A percentile compares a stretch with the other conserved stretches of the same genome.
Evolutionary conservation across 345 rosid species (phyloP).

Genomic region (Cardiospermum halicacabum): DNA sequence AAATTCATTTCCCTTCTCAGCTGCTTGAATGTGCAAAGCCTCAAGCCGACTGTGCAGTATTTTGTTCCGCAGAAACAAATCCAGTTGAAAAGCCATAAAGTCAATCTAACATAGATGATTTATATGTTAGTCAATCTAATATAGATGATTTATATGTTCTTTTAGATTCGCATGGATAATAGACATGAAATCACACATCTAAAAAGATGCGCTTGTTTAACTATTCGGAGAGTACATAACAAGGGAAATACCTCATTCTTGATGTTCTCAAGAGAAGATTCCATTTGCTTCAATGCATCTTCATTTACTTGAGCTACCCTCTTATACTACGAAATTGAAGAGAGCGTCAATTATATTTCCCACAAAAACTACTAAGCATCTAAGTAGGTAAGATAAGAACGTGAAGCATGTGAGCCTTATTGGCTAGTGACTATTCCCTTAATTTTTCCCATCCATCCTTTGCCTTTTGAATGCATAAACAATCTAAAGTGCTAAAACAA

Average conservation of each 20-base stretch:
- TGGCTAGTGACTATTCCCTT: constrained; percentile 70
- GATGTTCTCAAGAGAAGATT: constrained; percentile 72
- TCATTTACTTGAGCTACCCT: constrained; percentile 91
- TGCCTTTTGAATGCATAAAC: constrained; percentile 44
- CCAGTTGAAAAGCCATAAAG: background rate
- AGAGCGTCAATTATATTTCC: constrained; percentile 13
- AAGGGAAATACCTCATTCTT: constrained; percentile 58
- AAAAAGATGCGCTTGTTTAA: background rate
- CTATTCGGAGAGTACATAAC: background rate
- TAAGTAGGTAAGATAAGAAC: constrained; percentile 29
- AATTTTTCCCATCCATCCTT: constrained; percentile 66
- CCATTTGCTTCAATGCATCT: constrained; percentile 90
- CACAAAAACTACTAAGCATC: background rate
- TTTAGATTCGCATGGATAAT: background rate
- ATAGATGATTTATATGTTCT: too few species aligned
- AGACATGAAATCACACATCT: too few species aligned
- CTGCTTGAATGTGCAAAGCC: constrained; percentile 74
- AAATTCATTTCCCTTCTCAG: constrained; percentile 87
- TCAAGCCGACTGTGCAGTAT: constrained; percentile 73
- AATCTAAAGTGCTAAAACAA: constrained; percentile 42
- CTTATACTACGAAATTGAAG: constrained; percentile 63
- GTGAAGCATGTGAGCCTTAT: constrained; percentile 93
- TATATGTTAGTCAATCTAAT: too few species aligned
- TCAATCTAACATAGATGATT: background rate
- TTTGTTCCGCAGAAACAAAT: constrained; percentile 46